Conservation (phyloP, 2,329 filamentous ascomycete genomes). For the Hymenoscyphus occultus region DNA sequence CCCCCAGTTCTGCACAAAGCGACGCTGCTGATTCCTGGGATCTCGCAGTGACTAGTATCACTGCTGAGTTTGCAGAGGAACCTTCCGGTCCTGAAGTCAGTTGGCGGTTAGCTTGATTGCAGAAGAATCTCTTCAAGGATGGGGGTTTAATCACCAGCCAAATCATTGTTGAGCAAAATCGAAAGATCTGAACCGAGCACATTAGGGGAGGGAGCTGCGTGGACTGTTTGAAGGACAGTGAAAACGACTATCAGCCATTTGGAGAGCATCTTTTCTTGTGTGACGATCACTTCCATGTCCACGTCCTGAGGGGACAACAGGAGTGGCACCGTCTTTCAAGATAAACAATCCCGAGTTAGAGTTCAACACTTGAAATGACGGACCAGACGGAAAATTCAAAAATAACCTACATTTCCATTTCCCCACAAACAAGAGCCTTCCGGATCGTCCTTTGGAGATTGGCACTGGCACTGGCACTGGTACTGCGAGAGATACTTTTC, state of each 20-base stretch:
- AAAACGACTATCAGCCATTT: conserved; percentile 18
- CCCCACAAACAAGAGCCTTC: conserved; percentile 11
- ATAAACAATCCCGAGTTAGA: conserved; percentile 21
- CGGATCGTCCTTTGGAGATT: conserved; percentile 13
- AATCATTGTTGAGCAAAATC: conserved; percentile 28
- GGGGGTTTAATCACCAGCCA: conserved; percentile 15
- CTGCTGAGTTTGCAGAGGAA: conserved; percentile 22
- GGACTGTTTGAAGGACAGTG: conserved; percentile 17
- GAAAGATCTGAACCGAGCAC: conserved; percentile 22
- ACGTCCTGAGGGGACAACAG: conserved; percentile 11
- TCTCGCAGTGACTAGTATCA: conserved; percentile 21
- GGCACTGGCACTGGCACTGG: conserved; percentile 9
- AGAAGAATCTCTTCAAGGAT: neutral
- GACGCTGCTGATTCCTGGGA: conserved; percentile 22
- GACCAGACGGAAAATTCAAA: conserved; percentile 17
- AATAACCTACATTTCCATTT: conserved; percentile 21
- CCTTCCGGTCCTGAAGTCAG: conserved; percentile 21
- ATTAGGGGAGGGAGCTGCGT: conserved; percentile 23
- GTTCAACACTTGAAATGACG: conserved; percentile 8
- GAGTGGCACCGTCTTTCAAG: conserved; percentile 17
- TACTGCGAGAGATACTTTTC: conserved; percentile 6
- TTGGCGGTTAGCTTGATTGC: neutral
- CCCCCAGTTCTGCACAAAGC: conserved; percentile 22
- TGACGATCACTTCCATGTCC: neutral
- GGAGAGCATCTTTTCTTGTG: conserved; percentile 19